A percentile compares a stretch with the other conserved stretches of the same genome.
Evolutionary conservation across 495 filamentous ascomycete genomes (phyloP).

Genomic region (Glarea lozoyensis): DNA sequence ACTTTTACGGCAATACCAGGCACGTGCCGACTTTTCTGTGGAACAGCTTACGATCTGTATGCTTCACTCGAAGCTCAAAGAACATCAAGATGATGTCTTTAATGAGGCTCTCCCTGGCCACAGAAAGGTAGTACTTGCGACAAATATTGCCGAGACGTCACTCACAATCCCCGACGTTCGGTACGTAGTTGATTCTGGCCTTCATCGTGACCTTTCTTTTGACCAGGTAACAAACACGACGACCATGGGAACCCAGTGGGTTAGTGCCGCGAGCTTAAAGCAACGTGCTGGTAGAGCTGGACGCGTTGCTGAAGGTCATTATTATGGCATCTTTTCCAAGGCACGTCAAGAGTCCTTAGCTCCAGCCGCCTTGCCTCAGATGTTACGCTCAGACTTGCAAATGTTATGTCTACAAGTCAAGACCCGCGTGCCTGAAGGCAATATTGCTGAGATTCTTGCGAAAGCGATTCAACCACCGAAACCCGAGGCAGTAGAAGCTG

Average conservation of each 20-base stretch:
- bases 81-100: constrained; percentile 81
- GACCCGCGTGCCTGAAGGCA: constrained; percentile 54
- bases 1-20: constrained; percentile 67
- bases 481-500: constrained; percentile 29
- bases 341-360: constrained; percentile 64
- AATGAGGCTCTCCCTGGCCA: constrained; percentile 63
- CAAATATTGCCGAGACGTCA: constrained; percentile 96
- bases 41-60: constrained; percentile 36
- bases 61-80: constrained; percentile 80
- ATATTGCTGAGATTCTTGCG: constrained; percentile 38
- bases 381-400: constrained; percentile 83
- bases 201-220: constrained; percentile 86
- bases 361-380: constrained; percentile 69
- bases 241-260: constrained; percentile 75
- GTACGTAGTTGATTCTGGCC: constrained; percentile 84
- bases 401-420: constrained; percentile 87
- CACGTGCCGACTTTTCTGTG: constrained; percentile 39
- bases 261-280: constrained; percentile 84
- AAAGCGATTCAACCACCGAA: constrained; percentile 45
- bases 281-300: constrained; percentile 88
- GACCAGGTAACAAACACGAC: constrained; percentile 71
- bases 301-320: constrained; percentile 79
- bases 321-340: constrained; percentile 81
- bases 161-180: constrained; percentile 88
- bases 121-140: constrained; percentile 81